Percentiles rank a stretch among this genome's conserved stretches.
These are phyloP conservation scores for Boletales sp. DNA, from an alignment of 768 basidiomycete species.

Conservation along the genomic window DNA sequence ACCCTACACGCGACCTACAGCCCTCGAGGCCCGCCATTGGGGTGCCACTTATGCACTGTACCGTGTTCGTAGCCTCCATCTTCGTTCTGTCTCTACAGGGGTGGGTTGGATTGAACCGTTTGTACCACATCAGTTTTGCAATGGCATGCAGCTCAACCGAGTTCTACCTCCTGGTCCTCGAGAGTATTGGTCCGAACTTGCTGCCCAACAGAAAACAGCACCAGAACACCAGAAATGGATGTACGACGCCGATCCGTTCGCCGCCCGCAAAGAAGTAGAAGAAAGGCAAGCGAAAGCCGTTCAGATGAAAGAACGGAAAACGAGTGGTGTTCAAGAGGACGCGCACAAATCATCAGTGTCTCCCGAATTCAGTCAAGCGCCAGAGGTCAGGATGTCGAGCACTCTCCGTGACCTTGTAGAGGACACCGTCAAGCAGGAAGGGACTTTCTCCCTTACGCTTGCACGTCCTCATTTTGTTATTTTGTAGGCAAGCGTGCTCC, in stretches of 20 bases:
- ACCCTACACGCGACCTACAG: constrained; percentile 59
- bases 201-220: constrained; percentile 61
- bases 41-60: constrained; percentile 86
- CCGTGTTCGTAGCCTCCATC: constrained; percentile 55
- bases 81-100: background rate
- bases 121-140: constrained; percentile 57
- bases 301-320: constrained; percentile 40
- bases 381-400: constrained; percentile 83
- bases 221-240: constrained; percentile 80
- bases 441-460: constrained; percentile 2
- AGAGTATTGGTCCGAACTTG: constrained; percentile 83
- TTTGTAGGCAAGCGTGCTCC: constrained; percentile 47
- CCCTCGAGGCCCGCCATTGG: constrained; percentile 86
- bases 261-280: constrained; percentile 63
- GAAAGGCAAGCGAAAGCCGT: constrained; percentile 59
- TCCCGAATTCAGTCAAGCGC: constrained; percentile 43
- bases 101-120: constrained; percentile 7
- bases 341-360: constrained; percentile 20
- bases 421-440: constrained; percentile 71
- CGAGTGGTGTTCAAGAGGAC: constrained; percentile 8
- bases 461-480: background rate
- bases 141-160: constrained; percentile 66
- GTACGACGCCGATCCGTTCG: constrained; percentile 85
- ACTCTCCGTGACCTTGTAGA: constrained; percentile 78
- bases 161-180: constrained; percentile 81